Evolutionary conservation across 345 rosid genomes (phyloP).

Genomic region (Cochlearia excelsa): DNA sequence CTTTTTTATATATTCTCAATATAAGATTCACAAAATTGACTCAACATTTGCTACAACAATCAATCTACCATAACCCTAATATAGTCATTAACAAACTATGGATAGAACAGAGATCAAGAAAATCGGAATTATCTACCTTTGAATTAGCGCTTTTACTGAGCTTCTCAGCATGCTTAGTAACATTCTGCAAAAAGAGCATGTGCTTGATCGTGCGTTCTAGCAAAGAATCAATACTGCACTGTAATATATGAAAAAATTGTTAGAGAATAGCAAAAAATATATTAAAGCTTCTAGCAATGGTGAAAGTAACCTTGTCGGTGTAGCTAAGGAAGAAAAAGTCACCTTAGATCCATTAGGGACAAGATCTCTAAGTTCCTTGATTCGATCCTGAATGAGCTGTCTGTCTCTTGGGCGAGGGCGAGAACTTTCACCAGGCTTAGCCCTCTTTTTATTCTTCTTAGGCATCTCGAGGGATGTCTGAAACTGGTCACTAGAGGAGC

Average conservation of each 20-base stretch:
- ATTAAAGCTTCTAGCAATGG: conserved; percentile 8
- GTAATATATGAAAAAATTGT: conserved; percentile 41
- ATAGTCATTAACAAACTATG: background rate
- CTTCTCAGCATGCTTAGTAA: conserved; percentile 86
- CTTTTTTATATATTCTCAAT: conserved; percentile 1
- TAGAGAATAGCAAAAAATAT: conserved; percentile 6
- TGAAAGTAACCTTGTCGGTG: conserved; percentile 13
- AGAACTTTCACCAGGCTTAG: conserved; percentile 79
- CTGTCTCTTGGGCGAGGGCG: conserved; percentile 98
- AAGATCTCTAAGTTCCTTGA: conserved; percentile 93
- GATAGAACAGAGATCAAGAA: background rate
- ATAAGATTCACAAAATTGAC: background rate
- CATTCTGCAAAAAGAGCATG: conserved; percentile 77
- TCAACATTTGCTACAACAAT: conserved; percentile 1
- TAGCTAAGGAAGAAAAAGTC: conserved; percentile 31
- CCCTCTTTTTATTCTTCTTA: conserved; percentile 69
- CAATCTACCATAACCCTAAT: background rate
- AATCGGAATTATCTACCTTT: conserved; percentile 42
- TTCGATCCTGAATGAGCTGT: conserved; percentile 93
- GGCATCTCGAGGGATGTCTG: conserved; percentile 57
- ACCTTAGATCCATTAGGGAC: conserved; percentile 98
- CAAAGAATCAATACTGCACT: conserved; percentile 98
- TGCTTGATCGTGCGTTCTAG: conserved; percentile 95
- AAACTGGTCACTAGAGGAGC: conserved; percentile 60
- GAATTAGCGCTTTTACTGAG: conserved; percentile 64